Percentiles rank a stretch among this genome's conserved stretches.
Evolutionary conservation across 2,329 filamentous ascomycete species (phyloP).

Genomic region (Ophiocordyceps camponoti-saundersi): DNA sequence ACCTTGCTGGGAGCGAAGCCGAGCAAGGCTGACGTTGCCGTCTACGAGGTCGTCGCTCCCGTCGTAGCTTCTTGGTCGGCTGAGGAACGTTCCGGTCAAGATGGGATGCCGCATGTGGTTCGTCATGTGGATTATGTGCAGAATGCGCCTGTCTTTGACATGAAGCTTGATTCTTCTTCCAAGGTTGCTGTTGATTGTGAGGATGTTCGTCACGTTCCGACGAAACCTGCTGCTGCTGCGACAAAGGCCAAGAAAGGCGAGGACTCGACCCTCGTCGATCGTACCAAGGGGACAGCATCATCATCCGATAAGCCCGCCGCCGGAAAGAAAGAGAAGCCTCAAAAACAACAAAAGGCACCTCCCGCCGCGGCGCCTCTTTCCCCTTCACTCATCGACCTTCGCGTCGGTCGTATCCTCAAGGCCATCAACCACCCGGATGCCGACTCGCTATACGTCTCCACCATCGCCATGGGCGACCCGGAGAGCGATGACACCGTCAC

Average conservation of each 20-base stretch:
- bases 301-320: constrained; percentile 42
- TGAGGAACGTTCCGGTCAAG: constrained; percentile 78
- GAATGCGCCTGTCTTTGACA: constrained; percentile 60
- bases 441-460: constrained; percentile 88
- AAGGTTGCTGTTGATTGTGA: constrained; percentile 67
- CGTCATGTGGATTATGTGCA: constrained; percentile 90
- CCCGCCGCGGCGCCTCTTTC: constrained; percentile 57
- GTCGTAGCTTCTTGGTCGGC: constrained; percentile 62
- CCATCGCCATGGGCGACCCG: constrained; percentile 83
- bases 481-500: constrained; percentile 80
- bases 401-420: constrained; percentile 94
- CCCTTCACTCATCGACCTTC: constrained; percentile 78
- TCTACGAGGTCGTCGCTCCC: constrained; percentile 65
- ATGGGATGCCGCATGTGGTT: constrained; percentile 80
- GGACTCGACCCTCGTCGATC: constrained; percentile 34
- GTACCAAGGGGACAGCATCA: constrained; percentile 34
- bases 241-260: constrained; percentile 77
- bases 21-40: constrained; percentile 68
- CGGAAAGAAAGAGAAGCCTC: constrained; percentile 77
- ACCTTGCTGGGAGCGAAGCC: constrained; percentile 83
- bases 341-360: constrained; percentile 53
- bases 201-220: constrained; percentile 61
- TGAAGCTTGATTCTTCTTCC: constrained; percentile 52
- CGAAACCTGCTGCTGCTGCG: constrained; percentile 46
- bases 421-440: constrained; percentile 91